These are phyloP conservation scores for Phytophthora sojae DNA, from an alignment of 352 stramenopile species.

Conservation along the genomic window DNA sequence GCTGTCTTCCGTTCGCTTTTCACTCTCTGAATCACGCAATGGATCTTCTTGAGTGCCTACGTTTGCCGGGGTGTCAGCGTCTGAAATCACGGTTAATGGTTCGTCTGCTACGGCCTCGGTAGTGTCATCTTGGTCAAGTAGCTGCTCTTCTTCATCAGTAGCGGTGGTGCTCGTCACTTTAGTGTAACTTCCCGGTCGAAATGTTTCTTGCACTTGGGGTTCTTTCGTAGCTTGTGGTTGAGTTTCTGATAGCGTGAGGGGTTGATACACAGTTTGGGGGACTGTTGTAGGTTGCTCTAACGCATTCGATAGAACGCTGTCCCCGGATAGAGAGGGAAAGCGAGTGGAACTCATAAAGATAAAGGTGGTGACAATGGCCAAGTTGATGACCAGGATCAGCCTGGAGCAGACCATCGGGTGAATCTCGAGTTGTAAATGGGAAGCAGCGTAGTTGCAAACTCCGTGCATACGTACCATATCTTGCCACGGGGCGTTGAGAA, in stretches of 20 bases:
- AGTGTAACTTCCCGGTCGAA: slow-evolving; percentile 20
- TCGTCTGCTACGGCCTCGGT: slow-evolving; percentile 6
- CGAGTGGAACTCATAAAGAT: slow-evolving; percentile 64
- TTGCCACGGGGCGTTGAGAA: slow-evolving; percentile 35
- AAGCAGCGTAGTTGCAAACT: no score
- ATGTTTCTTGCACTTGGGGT: slow-evolving; percentile 9
- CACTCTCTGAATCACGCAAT: background rate
- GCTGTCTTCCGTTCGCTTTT: background rate
- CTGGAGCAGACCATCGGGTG: slow-evolving; percentile 17
- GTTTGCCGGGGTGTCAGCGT: background rate
- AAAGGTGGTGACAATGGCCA: slow-evolving; percentile 52
- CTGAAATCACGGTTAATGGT: background rate
- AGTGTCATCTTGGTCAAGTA: background rate
- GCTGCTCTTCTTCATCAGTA: slow-evolving; percentile 8
- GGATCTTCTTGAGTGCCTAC: background rate
- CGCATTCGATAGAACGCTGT: slow-evolving; percentile 46
- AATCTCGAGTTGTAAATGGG: background rate
- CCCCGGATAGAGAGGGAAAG: slow-evolving; percentile 48
- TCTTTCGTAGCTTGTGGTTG: slow-evolving; percentile 8
- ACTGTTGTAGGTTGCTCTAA: slow-evolving; percentile 38
- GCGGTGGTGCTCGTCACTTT: slow-evolving; percentile 28
- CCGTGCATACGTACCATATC: slow-evolving; percentile 30
- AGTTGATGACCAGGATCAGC: slow-evolving; percentile 59
- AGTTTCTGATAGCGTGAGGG: background rate
- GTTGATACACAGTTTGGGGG: slow-evolving; percentile 23